Evolutionary conservation across 2,329 filamentous ascomycete species (phyloP).

Genomic region (Phoma herbarum): DNA sequence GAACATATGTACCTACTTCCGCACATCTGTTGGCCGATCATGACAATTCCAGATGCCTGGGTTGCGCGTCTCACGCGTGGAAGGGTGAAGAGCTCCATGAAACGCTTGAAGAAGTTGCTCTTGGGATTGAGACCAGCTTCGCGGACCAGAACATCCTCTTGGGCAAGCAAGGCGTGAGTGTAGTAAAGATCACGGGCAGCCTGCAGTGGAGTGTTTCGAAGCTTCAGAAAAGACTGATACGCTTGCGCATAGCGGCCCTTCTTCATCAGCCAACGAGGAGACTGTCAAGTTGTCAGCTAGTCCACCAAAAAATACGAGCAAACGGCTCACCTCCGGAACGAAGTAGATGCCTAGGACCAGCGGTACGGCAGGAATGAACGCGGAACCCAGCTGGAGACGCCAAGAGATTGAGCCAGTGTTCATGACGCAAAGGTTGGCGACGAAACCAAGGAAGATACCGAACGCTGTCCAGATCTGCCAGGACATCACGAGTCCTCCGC

Average conservation of each 20-base stretch:
- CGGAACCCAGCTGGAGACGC: slow-evolving; percentile 52
- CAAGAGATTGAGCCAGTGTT: slow-evolving; percentile 49
- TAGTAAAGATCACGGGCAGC: slow-evolving; percentile 56
- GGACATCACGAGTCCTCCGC: slow-evolving; percentile 58
- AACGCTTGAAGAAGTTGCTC: slow-evolving; percentile 53
- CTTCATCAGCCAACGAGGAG: slow-evolving; percentile 49
- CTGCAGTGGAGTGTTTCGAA: slow-evolving; percentile 53
- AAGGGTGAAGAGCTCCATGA: slow-evolving; percentile 70
- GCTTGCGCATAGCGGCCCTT: slow-evolving; percentile 51
- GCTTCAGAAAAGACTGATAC: slow-evolving; percentile 49
- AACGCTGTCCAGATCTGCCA: slow-evolving; percentile 58
- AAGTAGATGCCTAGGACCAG: slow-evolving; percentile 53
- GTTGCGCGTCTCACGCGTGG: slow-evolving; percentile 76
- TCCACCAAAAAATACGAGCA: not conserved
- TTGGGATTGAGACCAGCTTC: slow-evolving; percentile 46
- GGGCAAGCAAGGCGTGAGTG: slow-evolving; percentile 49
- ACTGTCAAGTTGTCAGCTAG: slow-evolving; percentile 7
- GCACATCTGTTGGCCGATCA: slow-evolving; percentile 73
- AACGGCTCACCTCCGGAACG: slow-evolving; percentile 44
- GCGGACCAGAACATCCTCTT: slow-evolving; percentile 47
- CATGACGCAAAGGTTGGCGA: slow-evolving; percentile 53
- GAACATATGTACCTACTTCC: slow-evolving; percentile 39
- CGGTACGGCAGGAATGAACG: slow-evolving; percentile 51
- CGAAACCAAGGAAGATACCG: slow-evolving; percentile 57
- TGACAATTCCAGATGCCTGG: slow-evolving; percentile 78